Percentiles rank a stretch among this genome's conserved stretches.
Conservation (phyloP, 345 rosid species). For the Atalantia buxifolia region DNA sequence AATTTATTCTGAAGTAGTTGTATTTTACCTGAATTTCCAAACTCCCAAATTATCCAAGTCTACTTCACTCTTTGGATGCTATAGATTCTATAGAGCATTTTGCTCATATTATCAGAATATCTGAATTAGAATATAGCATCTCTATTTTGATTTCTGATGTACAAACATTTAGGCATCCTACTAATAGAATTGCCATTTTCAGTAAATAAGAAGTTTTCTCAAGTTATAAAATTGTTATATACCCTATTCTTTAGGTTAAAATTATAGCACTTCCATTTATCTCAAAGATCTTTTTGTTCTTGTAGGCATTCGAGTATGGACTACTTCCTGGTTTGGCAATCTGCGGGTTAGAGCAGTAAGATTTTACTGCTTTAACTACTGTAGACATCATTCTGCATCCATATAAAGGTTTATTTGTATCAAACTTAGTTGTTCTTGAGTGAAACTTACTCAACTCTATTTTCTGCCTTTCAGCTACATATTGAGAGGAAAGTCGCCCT, state of each 20-base stretch:
- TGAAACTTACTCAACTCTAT: slow-evolving; percentile 3
- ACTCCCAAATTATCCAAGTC: background rate
- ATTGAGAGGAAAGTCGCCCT: slow-evolving; percentile 67
- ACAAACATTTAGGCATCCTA: background rate
- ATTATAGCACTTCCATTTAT: slow-evolving; percentile 5
- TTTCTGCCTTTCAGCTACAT: slow-evolving; percentile 59
- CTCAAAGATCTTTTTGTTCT: slow-evolving; percentile 11
- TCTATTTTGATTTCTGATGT: background rate
- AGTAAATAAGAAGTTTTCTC: background rate
- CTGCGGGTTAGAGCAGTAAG: slow-evolving; percentile 84
- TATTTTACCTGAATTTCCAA: background rate
- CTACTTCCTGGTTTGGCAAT: slow-evolving; percentile 83
- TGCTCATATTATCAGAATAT: background rate
- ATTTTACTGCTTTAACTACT: background rate
- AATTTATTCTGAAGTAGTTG: background rate
- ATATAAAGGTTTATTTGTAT: background rate
- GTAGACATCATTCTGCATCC: slow-evolving; percentile 2
- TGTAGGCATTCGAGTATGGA: slow-evolving; percentile 88
- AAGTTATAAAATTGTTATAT: background rate
- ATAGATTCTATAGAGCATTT: background rate
- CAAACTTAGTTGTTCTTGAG: background rate
- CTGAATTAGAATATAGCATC: background rate
- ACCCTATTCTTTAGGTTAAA: background rate
- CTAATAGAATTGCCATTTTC: background rate
- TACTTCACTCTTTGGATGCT: background rate